Percentiles rank a stretch among this genome's conserved stretches.
Conservation (phyloP, 257 asterid genomes). For the Ophiorrhiza pumila region DNA sequence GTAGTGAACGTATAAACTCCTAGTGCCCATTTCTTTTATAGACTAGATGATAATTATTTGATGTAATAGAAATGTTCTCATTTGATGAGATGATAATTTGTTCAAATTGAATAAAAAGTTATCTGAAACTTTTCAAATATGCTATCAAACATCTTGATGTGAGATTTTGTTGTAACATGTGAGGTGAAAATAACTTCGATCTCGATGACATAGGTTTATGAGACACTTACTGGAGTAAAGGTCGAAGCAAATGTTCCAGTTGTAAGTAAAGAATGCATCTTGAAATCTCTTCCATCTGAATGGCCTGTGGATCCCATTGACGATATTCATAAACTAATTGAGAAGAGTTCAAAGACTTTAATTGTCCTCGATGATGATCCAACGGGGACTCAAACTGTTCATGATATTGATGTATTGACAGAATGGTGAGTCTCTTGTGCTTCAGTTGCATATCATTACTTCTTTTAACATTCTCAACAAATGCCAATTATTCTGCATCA, state of each 20-base stretch:
- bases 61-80: not conserved
- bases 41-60: not conserved
- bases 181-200: not conserved
- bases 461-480: not conserved
- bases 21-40: conserved; percentile 2
- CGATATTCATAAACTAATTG: conserved; percentile 57
- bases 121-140: not conserved
- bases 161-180: not conserved
- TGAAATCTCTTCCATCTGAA: conserved; percentile 80
- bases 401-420: conserved; percentile 84
- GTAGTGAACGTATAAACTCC: conserved; percentile 76
- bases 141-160: not conserved
- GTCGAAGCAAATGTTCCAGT: conserved; percentile 77
- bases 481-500: not conserved
- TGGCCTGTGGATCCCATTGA: conserved; percentile 71
- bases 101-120: not conserved
- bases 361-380: conserved; percentile 99
- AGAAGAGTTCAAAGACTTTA: conserved; percentile 61
- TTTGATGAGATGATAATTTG: conserved; percentile 9
- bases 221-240: conserved; percentile 85
- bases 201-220: conserved; percentile 64
- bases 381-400: conserved; percentile 99
- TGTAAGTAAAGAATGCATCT: conserved; percentile 57
- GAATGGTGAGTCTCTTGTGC: conserved; percentile 70
- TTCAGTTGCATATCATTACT: conserved; percentile 13